Percentiles rank a stretch among this genome's conserved stretches.
Conservation (phyloP, 2,329 filamentous ascomycete genomes). For the Fusarium sp. region DNA sequence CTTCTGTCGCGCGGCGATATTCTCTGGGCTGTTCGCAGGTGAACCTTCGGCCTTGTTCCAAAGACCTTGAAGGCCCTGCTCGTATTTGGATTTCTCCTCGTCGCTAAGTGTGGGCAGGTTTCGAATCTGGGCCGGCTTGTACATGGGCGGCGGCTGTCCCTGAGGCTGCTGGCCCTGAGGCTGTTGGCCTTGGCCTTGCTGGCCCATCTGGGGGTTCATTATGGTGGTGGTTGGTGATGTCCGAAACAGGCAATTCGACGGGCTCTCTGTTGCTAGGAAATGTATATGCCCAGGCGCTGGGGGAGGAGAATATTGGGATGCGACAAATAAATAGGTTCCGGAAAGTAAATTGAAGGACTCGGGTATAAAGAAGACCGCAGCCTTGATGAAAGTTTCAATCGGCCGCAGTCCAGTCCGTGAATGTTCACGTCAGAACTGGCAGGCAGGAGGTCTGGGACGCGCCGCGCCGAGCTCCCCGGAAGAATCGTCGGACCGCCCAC, state of each 20-base stretch:
- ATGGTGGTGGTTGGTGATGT: slow-evolving; percentile 4
- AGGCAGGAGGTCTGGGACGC: background rate
- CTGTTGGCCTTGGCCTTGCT: slow-evolving; percentile 42
- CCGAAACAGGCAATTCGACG: background rate
- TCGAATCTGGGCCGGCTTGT: slow-evolving; percentile 65
- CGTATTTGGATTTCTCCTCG: slow-evolving; percentile 70
- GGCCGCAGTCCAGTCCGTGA: slow-evolving; percentile 27
- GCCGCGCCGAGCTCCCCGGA: slow-evolving; percentile 15
- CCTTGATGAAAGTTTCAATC: slow-evolving; percentile 11
- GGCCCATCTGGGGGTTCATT: slow-evolving; percentile 45
- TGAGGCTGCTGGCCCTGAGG: slow-evolving; percentile 39
- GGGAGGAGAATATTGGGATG: background rate
- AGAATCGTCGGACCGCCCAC: slow-evolving; percentile 16
- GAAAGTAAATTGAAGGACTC: background rate
- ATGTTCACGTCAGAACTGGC: slow-evolving; percentile 8
- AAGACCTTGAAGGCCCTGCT: slow-evolving; percentile 64
- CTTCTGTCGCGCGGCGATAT: slow-evolving; percentile 66
- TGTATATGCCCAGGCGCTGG: background rate
- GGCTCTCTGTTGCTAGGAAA: background rate
- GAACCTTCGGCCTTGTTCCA: slow-evolving; percentile 66
- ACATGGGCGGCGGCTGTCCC: slow-evolving; percentile 55
- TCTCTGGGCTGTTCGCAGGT: slow-evolving; percentile 60
- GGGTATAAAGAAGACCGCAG: slow-evolving; percentile 4
- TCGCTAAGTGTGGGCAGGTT: slow-evolving; percentile 62
- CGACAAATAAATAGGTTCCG: background rate